Evolutionary conservation across 139 green algal species (phyloP).

Genomic region (Micractinium sp.): DNA sequence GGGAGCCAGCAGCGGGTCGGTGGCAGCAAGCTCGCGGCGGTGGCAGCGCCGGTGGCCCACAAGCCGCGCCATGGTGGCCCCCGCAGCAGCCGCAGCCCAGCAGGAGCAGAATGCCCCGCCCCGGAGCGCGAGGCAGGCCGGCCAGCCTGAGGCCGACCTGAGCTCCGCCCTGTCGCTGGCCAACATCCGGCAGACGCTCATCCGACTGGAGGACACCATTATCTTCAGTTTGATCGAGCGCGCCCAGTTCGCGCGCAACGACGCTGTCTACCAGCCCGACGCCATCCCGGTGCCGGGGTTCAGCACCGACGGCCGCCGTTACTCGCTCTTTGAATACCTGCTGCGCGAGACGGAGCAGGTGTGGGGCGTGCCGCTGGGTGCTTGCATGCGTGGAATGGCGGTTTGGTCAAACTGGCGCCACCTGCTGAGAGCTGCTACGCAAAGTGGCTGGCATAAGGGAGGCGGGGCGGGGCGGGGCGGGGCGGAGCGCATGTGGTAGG

Average conservation of each 20-base stretch:
- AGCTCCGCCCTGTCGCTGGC: constrained; percentile 65
- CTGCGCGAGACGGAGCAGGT: constrained; percentile 92
- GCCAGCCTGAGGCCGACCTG: constrained; percentile 46
- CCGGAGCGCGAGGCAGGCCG: not conserved
- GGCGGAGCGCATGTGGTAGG: too few relatives aligned
- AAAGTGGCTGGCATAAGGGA: not conserved
- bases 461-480: too few relatives aligned
- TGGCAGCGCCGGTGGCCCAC: not conserved
- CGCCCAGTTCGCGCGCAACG: constrained; percentile 90
- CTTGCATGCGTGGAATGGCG: not conserved
- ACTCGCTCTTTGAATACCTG: constrained; percentile 93
- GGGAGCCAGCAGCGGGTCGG: not conserved
- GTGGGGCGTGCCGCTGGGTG: not conserved
- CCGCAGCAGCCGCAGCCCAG: not conserved
- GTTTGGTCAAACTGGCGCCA: too few relatives aligned
- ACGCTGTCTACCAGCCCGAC: constrained; percentile 78
- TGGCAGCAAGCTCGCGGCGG: not conserved
- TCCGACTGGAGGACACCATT: constrained; percentile 97
- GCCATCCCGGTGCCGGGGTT: constrained; percentile 67
- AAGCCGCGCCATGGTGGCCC: not conserved
- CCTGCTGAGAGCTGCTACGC: not conserved
- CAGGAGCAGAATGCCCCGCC: not conserved
- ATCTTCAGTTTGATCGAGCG: constrained; percentile 98
- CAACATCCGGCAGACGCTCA: constrained; percentile 86
- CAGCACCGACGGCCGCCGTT: constrained; percentile 58